Conservation (phyloP, 208 protist species). For the Leishmania major region DNA sequence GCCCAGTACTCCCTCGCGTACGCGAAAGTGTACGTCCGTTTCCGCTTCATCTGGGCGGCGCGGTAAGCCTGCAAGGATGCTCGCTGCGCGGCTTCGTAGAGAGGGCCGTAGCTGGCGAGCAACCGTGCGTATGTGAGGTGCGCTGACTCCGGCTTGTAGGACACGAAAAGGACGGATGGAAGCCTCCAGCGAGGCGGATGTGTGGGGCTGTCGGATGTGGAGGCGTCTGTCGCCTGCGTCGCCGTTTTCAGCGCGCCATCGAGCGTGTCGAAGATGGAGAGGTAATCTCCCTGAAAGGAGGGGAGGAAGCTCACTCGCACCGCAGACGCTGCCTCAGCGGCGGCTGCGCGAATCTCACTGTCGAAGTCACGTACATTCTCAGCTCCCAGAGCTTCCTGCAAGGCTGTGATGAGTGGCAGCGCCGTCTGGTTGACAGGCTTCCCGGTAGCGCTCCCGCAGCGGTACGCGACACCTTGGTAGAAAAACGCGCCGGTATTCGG, state of each 20-base stretch:
- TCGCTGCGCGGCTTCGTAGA: conserved; percentile 57
- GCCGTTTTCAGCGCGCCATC: conserved; percentile 32
- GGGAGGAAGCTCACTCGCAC: conserved; percentile 47
- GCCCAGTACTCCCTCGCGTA: conserved; percentile 65
- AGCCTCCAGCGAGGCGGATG: not conserved
- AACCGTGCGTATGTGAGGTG: conserved; percentile 66
- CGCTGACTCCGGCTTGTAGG: conserved; percentile 45
- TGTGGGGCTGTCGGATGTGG: not conserved
- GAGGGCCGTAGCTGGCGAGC: conserved; percentile 67
- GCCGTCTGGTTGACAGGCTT: conserved; percentile 24
- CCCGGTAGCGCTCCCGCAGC: conserved; percentile 27
- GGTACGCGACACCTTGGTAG: conserved; percentile 73
- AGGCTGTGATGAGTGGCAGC: not conserved
- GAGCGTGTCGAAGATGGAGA: conserved; percentile 60
- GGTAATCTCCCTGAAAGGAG: conserved; percentile 45
- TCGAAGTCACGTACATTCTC: conserved; percentile 16
- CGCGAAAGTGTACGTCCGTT: conserved; percentile 39
- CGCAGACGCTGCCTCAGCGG: not conserved
- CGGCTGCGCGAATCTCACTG: conserved; percentile 2
- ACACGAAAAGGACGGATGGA: conserved; percentile 68
- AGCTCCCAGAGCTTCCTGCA: conserved; percentile 31
- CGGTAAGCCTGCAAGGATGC: conserved; percentile 36
- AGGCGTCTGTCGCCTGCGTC: not conserved
- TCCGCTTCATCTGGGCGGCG: conserved; percentile 25
- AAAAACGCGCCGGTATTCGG: conserved; percentile 59